Evolutionary conservation across 106 monocot species (phyloP).

Genomic region (Platanthera guangdongensis): DNA sequence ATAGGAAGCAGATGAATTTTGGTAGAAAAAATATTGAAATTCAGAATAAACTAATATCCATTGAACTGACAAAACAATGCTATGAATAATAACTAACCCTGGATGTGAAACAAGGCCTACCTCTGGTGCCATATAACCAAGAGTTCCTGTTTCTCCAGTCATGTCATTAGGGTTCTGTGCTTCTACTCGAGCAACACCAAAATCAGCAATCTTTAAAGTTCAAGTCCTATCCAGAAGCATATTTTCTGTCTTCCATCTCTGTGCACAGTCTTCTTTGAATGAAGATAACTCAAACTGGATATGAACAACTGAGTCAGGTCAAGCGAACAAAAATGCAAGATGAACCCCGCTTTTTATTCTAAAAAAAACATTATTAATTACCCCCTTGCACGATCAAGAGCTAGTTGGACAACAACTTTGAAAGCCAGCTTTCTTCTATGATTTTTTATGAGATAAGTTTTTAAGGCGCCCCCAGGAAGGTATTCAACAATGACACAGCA

Average conservation of each 20-base stretch:
- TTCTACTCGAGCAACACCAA: conserved; percentile 92
- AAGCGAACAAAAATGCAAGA: neutral
- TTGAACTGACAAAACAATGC: neutral
- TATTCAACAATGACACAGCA: conserved; percentile 94
- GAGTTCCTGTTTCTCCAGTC: conserved; percentile 91
- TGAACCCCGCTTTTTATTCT: neutral
- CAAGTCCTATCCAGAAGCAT: conserved; percentile 82
- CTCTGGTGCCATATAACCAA: conserved; percentile 89
- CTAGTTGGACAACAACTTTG: conserved; percentile 76
- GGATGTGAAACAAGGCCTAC: conserved; percentile 14
- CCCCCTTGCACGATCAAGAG: conserved; percentile 90
- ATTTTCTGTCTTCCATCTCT: conserved; percentile 92
- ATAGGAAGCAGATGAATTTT: neutral
- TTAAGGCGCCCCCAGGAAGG: conserved; percentile 76
- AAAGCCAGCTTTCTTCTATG: conserved; percentile 76
- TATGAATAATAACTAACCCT: neutral
- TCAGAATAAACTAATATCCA: neutral
- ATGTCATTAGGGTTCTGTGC: conserved; percentile 88
- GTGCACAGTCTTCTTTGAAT: conserved; percentile 85
- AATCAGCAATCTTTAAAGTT: conserved; percentile 87
- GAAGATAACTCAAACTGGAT: conserved; percentile 60
- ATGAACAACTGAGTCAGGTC: neutral
- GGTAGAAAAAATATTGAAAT: neutral
- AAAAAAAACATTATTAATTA: conserved; percentile 6
- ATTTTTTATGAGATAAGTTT: conserved; percentile 79